These are phyloP conservation scores for Apiotrichum brassicae DNA, from an alignment of 1,284 basidiomycete species.

Conservation along the genomic window DNA sequence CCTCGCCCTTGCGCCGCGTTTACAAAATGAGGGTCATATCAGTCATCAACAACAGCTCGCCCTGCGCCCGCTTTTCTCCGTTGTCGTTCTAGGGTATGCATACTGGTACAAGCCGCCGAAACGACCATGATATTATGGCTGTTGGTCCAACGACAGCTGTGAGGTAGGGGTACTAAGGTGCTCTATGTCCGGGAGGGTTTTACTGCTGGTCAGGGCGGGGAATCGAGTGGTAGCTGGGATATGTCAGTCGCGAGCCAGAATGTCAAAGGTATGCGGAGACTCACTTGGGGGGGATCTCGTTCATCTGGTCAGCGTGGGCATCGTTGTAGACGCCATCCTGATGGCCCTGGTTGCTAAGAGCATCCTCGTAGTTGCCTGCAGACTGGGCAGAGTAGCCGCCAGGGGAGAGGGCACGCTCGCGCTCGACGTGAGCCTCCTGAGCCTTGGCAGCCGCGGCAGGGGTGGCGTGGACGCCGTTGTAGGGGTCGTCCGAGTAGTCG, in stretches of 20 bases:
- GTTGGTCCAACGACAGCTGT: not conserved
- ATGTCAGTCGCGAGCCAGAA: too few species aligned
- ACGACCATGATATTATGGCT: not conserved
- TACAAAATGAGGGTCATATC: too few species aligned
- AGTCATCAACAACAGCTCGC: too few species aligned
- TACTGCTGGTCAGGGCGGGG: not conserved
- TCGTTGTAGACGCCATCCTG: slow-evolving; percentile 11
- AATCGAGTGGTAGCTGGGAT: slow-evolving; percentile 22
- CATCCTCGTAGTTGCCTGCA: not conserved
- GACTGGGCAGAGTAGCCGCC: not conserved
- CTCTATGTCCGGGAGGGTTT: not conserved
- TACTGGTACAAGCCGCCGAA: slow-evolving; percentile 1
- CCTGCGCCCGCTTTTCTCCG: too few species aligned
- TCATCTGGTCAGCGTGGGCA: slow-evolving; percentile 12
- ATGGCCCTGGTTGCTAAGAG: not conserved
- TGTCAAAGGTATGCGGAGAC: too few species aligned
- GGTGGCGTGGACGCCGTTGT: slow-evolving; percentile 5
- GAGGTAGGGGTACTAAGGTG: not conserved
- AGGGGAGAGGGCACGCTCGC: slow-evolving; percentile 12
- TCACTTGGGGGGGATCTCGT: slow-evolving; percentile 42
- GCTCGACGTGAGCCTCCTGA: slow-evolving; percentile 29
- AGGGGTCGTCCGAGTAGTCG: slow-evolving; percentile 17
- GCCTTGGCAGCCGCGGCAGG: slow-evolving; percentile 34
- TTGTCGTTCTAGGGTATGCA: not conserved
- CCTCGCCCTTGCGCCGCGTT: too few species aligned